Conservation (phyloP, 2,329 filamentous ascomycete genomes). For the Pseudonectria foliicola region DNA sequence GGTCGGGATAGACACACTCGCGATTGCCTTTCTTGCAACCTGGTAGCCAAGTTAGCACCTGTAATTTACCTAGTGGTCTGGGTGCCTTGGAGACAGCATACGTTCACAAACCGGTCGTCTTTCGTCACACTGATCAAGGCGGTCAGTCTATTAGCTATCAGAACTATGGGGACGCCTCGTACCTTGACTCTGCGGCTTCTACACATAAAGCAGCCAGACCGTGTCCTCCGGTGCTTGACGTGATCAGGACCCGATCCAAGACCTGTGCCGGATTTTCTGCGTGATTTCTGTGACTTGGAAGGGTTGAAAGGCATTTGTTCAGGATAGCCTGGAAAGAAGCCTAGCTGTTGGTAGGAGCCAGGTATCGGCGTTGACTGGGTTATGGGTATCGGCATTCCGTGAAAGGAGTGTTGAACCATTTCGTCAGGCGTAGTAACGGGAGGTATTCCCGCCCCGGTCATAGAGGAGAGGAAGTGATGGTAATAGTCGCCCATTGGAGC, state of each 20-base stretch:
- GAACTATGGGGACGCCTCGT: conserved; percentile 14
- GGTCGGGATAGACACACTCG: conserved; percentile 84
- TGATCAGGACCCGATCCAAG: conserved; percentile 49
- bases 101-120: conserved; percentile 77
- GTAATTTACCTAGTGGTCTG: neutral
- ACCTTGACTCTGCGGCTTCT: conserved; percentile 80
- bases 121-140: conserved; percentile 70
- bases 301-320: conserved; percentile 43
- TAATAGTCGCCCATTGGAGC: conserved; percentile 49
- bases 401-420: conserved; percentile 29
- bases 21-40: conserved; percentile 88
- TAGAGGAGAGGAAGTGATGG: conserved; percentile 47
- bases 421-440: conserved; percentile 33
- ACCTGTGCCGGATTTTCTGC: conserved; percentile 39
- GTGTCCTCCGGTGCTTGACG: conserved; percentile 86
- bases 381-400: conserved; percentile 24
- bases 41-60: conserved; percentile 24
- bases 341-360: conserved; percentile 38
- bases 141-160: conserved; percentile 7
- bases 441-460: conserved; percentile 38
- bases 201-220: conserved; percentile 92
- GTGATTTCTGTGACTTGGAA: conserved; percentile 40
- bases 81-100: conserved; percentile 30
- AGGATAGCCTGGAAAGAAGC: conserved; percentile 44
- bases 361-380: conserved; percentile 26